phyloP scores from a whole-genome alignment of 78 protist genomes.

The Acrasis kona region DNA sequence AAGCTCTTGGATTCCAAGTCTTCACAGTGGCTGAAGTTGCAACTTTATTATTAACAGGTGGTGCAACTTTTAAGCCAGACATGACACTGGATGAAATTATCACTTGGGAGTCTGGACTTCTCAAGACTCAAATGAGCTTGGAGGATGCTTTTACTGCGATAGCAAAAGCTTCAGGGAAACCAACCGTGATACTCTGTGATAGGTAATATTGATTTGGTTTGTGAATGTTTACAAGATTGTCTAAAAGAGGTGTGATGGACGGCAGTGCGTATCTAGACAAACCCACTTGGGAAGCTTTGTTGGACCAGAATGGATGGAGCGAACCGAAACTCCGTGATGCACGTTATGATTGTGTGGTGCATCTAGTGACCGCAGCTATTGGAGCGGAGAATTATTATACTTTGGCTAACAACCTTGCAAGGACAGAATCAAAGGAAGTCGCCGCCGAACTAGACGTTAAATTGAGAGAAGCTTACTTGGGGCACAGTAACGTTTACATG shows the following conservation, averaged over 20 bases:
- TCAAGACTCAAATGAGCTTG: not conserved
- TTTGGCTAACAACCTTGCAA: conserved; percentile 15
- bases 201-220: conserved; percentile 8
- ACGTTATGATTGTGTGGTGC: conserved; percentile 45
- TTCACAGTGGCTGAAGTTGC: conserved; percentile 34
- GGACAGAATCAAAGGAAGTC: conserved; percentile 22
- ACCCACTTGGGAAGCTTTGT: not conserved
- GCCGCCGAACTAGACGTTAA: conserved; percentile 12
- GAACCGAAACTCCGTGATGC: conserved; percentile 1
- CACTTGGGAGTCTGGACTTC: not conserved
- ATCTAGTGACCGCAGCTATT: conserved; percentile 40
- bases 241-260: not conserved
- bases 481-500: conserved; percentile 14
- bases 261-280: no score
- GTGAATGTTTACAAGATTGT: not conserved
- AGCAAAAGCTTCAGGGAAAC: not conserved
- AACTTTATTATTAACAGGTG: conserved; percentile 29
- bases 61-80: not conserved
- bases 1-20: conserved; percentile 12
- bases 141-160: conserved; percentile 17
- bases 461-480: conserved; percentile 6
- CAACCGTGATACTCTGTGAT: conserved; percentile 25
- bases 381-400: conserved; percentile 42
- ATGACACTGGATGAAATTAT: conserved; percentile 12
- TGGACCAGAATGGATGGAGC: not conserved